Conservation (phyloP, 2,329 filamentous ascomycete genomes). For the Mycosphaerella arachidis region DNA sequence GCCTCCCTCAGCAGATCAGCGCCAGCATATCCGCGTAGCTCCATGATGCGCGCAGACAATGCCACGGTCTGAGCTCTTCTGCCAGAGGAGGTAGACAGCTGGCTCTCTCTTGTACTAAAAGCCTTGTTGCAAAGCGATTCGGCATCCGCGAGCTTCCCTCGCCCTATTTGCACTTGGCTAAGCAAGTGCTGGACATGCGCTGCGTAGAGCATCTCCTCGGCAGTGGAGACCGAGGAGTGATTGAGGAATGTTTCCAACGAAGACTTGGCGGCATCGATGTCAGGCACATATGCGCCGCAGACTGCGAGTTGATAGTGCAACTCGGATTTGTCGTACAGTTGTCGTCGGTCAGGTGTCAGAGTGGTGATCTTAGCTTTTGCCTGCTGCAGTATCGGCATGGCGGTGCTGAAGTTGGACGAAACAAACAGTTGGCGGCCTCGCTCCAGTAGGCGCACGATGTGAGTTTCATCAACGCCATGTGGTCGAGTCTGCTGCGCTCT, state of each 20-base stretch:
- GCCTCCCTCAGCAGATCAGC: not conserved
- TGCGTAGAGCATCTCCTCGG: slow-evolving; percentile 2
- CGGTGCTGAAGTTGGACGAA: not conserved
- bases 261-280: slow-evolving; percentile 5
- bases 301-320: slow-evolving; percentile 8
- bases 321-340: slow-evolving; percentile 2
- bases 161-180: slow-evolving; percentile 7
- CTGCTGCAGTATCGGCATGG: not conserved
- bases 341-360: slow-evolving; percentile 1
- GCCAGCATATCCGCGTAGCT: not conserved
- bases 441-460: not conserved
- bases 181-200: slow-evolving; percentile 10
- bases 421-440: not conserved
- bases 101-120: not conserved
- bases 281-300: slow-evolving; percentile 7
- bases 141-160: not conserved
- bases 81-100: not conserved
- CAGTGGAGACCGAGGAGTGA: not conserved
- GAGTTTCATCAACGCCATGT: not conserved
- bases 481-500: not conserved
- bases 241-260: not conserved
- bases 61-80: not conserved
- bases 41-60: not conserved
- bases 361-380: slow-evolving; percentile 1
- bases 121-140: slow-evolving; percentile 1